These are phyloP conservation scores for Elymus sibiricus DNA, from an alignment of 176 grass and related monocot genomes.

Conservation along the genomic window DNA sequence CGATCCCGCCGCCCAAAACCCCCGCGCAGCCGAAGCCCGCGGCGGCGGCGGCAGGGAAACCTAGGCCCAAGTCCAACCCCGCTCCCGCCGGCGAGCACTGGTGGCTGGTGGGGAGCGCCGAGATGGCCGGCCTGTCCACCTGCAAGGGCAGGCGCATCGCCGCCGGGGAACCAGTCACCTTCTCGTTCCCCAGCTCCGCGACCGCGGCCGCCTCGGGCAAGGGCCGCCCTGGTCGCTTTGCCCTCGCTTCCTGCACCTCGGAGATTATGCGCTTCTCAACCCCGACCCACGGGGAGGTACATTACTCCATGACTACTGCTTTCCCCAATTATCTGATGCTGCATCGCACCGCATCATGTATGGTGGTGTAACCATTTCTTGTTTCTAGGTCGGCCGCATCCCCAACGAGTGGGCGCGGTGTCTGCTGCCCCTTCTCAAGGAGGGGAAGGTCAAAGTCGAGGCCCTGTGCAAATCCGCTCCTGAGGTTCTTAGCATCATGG, in stretches of 20 bases:
- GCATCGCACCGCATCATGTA: not conserved
- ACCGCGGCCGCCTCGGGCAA: slow-evolving; percentile 12
- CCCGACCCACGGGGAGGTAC: slow-evolving; percentile 54
- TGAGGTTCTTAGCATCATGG: slow-evolving; percentile 78
- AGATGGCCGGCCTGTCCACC: slow-evolving; percentile 72
- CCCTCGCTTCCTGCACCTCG: slow-evolving; percentile 40
- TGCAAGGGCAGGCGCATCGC: slow-evolving; percentile 77
- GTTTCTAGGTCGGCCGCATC: slow-evolving; percentile 71
- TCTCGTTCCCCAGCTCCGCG: slow-evolving; percentile 48
- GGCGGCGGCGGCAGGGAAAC: slow-evolving; percentile 17
- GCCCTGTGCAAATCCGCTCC: slow-evolving; percentile 63
- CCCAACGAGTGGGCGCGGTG: slow-evolving; percentile 95
- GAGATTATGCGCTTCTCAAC: slow-evolving; percentile 91
- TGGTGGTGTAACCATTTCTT: not conserved
- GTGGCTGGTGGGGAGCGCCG: slow-evolving; percentile 72
- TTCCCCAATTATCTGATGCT: not conserved
- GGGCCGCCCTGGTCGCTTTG: slow-evolving; percentile 21
- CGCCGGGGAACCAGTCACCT: slow-evolving; percentile 52
- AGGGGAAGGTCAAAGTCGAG: slow-evolving; percentile 56
- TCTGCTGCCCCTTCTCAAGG: slow-evolving; percentile 63
- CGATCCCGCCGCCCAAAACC: slow-evolving; percentile 15
- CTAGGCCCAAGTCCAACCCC: slow-evolving; percentile 18
- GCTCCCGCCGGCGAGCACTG: slow-evolving; percentile 28
- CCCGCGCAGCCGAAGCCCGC: not conserved
- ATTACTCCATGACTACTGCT: not conserved